Evolutionary conservation across 164 flowering plant genomes (phyloP).

Genomic region (Liquidambar formosana): DNA sequence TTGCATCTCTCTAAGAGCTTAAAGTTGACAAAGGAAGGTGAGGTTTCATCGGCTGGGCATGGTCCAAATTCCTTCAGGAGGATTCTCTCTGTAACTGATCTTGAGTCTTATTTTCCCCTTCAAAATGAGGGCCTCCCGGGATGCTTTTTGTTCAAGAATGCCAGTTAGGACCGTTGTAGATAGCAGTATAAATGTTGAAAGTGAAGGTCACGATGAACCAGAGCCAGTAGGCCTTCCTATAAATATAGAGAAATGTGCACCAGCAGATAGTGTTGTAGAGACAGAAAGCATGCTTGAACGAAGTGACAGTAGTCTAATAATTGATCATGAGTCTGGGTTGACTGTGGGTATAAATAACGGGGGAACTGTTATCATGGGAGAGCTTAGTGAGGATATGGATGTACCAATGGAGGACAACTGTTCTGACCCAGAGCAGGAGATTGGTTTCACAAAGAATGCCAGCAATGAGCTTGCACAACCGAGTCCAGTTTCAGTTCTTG

Average conservation of each 20-base stretch:
- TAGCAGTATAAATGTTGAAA: neutral
- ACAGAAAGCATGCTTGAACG: slow-evolving; percentile 4
- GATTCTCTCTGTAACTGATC: slow-evolving; percentile 32
- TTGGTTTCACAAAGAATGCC: neutral
- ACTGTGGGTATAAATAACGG: neutral
- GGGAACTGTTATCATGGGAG: neutral
- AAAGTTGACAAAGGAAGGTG: slow-evolving; percentile 26
- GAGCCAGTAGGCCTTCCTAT: neutral
- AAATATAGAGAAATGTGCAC: neutral
- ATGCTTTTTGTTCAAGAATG: slow-evolving; percentile 12
- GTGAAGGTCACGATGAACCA: neutral
- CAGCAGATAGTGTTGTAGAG: slow-evolving; percentile 8
- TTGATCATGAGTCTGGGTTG: slow-evolving; percentile 4
- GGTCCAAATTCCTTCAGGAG: slow-evolving; percentile 20
- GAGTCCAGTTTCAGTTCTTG: slow-evolving; percentile 9
- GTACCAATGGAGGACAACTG: neutral
- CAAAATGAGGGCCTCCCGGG: slow-evolving; percentile 16
- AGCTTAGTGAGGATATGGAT: neutral
- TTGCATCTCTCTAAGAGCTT: slow-evolving; percentile 33
- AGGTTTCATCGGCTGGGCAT: neutral
- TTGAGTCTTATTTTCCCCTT: slow-evolving; percentile 17
- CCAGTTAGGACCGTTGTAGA: neutral
- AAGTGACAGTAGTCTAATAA: neutral
- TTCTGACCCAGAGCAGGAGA: slow-evolving; percentile 1
- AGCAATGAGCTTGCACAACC: slow-evolving; percentile 9